These are phyloP conservation scores for Calonectria leucothoes DNA, from an alignment of 2,329 filamentous ascomycete species.

Conservation along the genomic window DNA sequence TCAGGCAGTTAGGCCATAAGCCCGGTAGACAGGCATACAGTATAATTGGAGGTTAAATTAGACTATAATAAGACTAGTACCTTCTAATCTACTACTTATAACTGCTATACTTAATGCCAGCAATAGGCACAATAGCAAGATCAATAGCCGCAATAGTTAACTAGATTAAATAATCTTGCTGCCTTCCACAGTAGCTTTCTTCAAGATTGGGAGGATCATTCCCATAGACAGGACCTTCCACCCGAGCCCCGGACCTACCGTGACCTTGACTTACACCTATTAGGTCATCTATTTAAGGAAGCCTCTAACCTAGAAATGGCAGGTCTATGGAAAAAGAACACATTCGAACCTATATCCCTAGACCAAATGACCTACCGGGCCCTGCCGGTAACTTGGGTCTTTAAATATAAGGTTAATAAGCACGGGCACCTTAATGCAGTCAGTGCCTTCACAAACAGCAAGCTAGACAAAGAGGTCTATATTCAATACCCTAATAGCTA, in stretches of 20 bases:
- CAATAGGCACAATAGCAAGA: too few species aligned
- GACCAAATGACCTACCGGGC: neutral
- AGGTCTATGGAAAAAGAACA: neutral
- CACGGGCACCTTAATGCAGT: neutral
- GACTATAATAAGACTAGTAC: neutral
- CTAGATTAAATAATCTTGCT: neutral
- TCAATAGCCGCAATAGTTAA: neutral
- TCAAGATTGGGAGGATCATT: neutral
- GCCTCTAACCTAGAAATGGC: neutral
- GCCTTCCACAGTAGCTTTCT: neutral
- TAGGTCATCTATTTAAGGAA: neutral
- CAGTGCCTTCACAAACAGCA: constrained; percentile 11
- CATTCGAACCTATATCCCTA: neutral
- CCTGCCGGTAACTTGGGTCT: neutral
- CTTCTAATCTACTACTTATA: neutral
- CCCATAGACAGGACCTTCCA: neutral
- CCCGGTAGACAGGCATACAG: too few species aligned
- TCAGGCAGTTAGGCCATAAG: too few species aligned
- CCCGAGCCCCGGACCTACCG: neutral
- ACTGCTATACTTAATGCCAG: too few species aligned
- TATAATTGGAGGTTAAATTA: neutral
- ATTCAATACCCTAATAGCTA: constrained; percentile 8
- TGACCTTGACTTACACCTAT: neutral
- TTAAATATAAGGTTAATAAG: neutral
- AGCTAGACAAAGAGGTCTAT: constrained; percentile 11